These are phyloP conservation scores for Ophiostoma ulmi DNA, from an alignment of 2,329 filamentous ascomycete species.

Conservation along the genomic window DNA sequence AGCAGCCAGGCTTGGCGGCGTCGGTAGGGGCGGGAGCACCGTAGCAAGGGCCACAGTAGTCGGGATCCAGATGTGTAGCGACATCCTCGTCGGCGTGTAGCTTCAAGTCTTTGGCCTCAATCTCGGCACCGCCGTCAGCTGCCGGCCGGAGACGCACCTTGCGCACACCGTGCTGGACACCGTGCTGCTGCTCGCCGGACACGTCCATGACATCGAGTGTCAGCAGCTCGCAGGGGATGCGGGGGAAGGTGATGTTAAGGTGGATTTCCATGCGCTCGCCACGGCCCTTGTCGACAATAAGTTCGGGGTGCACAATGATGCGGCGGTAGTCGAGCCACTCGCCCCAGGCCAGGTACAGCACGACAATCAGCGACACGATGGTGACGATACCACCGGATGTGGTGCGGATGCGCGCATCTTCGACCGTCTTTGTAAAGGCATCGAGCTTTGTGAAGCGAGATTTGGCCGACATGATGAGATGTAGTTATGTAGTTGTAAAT, in stretches of 20 bases:
- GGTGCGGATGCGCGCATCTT: conserved; percentile 93
- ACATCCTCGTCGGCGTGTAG: conserved; percentile 65
- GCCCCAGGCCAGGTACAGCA: conserved; percentile 83
- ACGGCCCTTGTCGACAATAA: conserved; percentile 95
- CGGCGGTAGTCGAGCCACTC: conserved; percentile 94
- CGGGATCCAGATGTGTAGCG: conserved; percentile 74
- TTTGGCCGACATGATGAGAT: conserved; percentile 68
- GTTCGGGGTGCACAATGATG: conserved; percentile 80
- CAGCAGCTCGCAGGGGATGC: conserved; percentile 87
- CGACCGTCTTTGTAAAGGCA: conserved; percentile 98
- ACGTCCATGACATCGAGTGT: conserved; percentile 99
- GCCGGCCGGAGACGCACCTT: conserved; percentile 76
- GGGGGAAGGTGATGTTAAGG: conserved; percentile 92
- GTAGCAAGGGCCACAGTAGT: conserved; percentile 92
- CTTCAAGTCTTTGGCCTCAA: conserved; percentile 63
- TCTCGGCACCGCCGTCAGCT: conserved; percentile 68
- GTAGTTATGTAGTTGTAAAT: not conserved
- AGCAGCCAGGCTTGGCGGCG: conserved; percentile 79
- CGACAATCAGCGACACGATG: conserved; percentile 79
- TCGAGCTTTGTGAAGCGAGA: conserved; percentile 94
- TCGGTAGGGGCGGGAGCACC: conserved; percentile 69
- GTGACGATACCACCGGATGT: conserved; percentile 95
- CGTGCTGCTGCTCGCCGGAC: conserved; percentile 91
- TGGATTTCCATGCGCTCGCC: conserved; percentile 99
- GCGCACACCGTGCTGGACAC: conserved; percentile 84